phyloP scores from a whole-genome alignment of 176 grass and related monocot genomes.

The Olyra latifolia region DNA sequence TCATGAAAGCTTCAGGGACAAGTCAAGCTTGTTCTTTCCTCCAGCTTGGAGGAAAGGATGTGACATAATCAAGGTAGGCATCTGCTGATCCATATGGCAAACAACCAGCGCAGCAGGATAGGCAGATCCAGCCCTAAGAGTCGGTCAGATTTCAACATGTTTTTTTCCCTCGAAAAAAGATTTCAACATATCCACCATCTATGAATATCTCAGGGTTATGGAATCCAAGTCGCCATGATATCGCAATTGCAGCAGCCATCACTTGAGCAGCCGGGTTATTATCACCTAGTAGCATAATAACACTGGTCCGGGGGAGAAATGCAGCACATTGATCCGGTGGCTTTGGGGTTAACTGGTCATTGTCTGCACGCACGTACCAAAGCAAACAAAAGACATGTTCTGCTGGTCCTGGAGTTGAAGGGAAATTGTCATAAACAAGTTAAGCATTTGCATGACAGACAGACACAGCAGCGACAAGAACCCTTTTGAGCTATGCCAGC shows the following conservation, averaged over 20 bases:
- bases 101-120: background rate
- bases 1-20: constrained; percentile 42
- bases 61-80: constrained; percentile 37
- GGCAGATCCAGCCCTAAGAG: background rate
- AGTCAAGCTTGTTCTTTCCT: constrained; percentile 47
- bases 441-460: constrained; percentile 48
- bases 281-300: background rate
- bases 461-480: constrained; percentile 40
- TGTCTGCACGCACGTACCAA: constrained; percentile 26
- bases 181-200: constrained; percentile 6
- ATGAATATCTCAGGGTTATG: background rate
- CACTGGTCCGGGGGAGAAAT: background rate
- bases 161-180: too few species aligned
- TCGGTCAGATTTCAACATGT: constrained; percentile 2
- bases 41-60: constrained; percentile 46
- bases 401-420: constrained; percentile 28
- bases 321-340: background rate
- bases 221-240: background rate
- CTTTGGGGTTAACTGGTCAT: constrained; percentile 9
- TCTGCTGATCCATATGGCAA: background rate
- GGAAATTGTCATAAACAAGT: constrained; percentile 36
- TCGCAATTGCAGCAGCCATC: background rate
- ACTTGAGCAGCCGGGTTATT: background rate
- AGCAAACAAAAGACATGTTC: constrained; percentile 56
- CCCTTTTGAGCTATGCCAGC: constrained; percentile 58